Base-by-base conservation (phyloP, 2,329 filamentous ascomycete species). In the Berkeleyomyces rouxiae region DNA sequence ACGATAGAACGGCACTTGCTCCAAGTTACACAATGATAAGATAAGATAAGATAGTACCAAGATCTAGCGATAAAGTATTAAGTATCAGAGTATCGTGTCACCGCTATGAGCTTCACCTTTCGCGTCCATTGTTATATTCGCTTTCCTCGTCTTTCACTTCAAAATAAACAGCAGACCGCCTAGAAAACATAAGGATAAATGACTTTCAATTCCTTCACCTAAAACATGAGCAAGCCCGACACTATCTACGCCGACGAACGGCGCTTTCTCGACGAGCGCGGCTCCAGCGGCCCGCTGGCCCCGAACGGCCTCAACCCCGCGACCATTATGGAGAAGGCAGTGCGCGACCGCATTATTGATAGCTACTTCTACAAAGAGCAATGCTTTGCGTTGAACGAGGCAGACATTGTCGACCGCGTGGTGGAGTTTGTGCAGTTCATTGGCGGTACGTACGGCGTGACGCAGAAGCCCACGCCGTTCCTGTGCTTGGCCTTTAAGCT, bases 281-380 rank as follows among this genome's bases (percentile, higher is more conserved):
- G 92, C 71, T 88, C 88, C 71, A 79, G 77, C 10, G 88, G 85
- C 55, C 75, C 84, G 43, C 82, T 95, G 31, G 85, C 93, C 66
- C 90, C 83, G 64, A 86, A 92, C 72, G 90, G 90, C 65, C 86
- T 95, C 70, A 96, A 96, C 75, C 92, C 92, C 0, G 88, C 90
- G n/a, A 91, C 88, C 3, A 88, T 97, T 65, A 88, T 97, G 80
- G 92, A 97, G 74, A 96, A 95, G 73, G 87, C 90, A 47, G 90
- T 96, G 67, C 88, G 88, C 71, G 93, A 99, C 75, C 90, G 93
- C 71, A 96, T 99, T 73, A 84, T 91, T 68, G 90, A 96, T 71
- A 89, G 85, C 61, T 95, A 96, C 76, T 99, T 96, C 77, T 99
- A 90, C 87, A 96, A 96, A 74, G 93, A 97, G 75, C 91, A 96